Evolutionary conservation across 805 yeast genomes (phyloP), one percentile per base, ranked within the genome.

Genomic region (Saccharomyces jurei): DNA sequence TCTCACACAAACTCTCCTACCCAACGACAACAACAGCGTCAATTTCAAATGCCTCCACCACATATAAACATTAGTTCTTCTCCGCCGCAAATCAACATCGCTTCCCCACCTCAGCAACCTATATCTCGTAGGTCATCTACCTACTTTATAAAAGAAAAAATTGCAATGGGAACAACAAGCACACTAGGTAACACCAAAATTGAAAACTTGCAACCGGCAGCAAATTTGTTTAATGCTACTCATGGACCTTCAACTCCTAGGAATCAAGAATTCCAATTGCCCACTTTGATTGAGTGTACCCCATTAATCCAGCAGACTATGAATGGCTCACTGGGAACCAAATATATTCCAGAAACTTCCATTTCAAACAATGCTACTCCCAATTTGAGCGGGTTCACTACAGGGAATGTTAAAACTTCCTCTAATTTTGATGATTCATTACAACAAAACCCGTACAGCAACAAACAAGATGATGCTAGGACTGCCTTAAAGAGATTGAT

Each of bases 301-400:
- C 71, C 72, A 9, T 55, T 67, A 28, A 66, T 67, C 17, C 71
- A 67, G 52, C 69, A 66, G 44, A 63, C 71, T 2, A 67, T 67
- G 71, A 60, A 62, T 53, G 71, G 69, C 26, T 62, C 67, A 11
- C 50, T 65, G 46, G 58, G 60, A 29, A 50, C 61, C 4, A 64
- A 60, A 48, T 55, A 51, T 41, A 46, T 60, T 10, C 58, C 63
- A 6, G 56, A 50, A 2, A 46, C 64, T 36, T 60, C 60, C 36
- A 36, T 50, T 22, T 41, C 41, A 27, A 28, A 11, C 22, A 27
- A n/a, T 46, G 14, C 55, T 17, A 41, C 25, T 9, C 50, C 41
- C 21, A 49, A 22, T 27, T 32, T 50, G n/a, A 50, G 17, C 17
- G 50, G 52, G 44, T 36, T 36, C 25, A 17, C 25, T 17, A 6